Evolutionary conservation across 805 yeast species (phyloP), one percentile per base, ranked within the genome.

Genomic region (Trichomonascus vanleenenianus): DNA sequence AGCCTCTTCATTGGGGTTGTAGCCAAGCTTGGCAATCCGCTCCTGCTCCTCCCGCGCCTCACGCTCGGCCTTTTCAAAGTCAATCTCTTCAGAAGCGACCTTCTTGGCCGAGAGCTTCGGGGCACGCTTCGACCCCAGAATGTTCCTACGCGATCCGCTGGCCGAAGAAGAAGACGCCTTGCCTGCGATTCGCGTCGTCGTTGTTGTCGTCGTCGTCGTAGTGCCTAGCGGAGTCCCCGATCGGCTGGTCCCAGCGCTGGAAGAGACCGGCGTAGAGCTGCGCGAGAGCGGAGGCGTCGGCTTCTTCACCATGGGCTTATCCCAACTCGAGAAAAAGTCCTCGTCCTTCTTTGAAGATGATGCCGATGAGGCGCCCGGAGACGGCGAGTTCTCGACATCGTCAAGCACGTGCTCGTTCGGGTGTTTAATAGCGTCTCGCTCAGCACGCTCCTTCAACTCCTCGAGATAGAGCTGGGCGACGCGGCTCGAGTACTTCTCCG

Each of bases 251-350:
- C 38, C n/a, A 16, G 44, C 44, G 19, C 49, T 40, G 7, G 54
- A 27, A n/a, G 39, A 15, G 30, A 44, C 16, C 16, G 68, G 65
- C 12, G 69, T 63, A 12, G 57, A 63, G 34, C 63, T 58, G 36
- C 56, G 63, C 30, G 62, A 67, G 10, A 78, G 67, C 3, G 81
- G 65, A 14, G 75, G 65, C 20, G 73, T 53, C 11, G 66, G 56
- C 43, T 57, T 56, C 42, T 57, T 56, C 37, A 65, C 65, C 38
- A 70, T 65, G n/a, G 95, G 87, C 59, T 86, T 86, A 47, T 85
- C 86, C 93, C 96, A 89, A 60, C 79, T 82, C 44, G 93, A 76
- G 67, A 93, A 93, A 64, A 93, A 93, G 65, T 87, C 96, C 63
- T 88, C 96, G 20, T 68, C 59, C n/a, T 61, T 46, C 20, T 52